A percentile compares a stretch with the other conserved stretches of the same genome.
Evolutionary conservation across 805 yeast species (phyloP).

Genomic region (Jamesozyma rosinii): DNA sequence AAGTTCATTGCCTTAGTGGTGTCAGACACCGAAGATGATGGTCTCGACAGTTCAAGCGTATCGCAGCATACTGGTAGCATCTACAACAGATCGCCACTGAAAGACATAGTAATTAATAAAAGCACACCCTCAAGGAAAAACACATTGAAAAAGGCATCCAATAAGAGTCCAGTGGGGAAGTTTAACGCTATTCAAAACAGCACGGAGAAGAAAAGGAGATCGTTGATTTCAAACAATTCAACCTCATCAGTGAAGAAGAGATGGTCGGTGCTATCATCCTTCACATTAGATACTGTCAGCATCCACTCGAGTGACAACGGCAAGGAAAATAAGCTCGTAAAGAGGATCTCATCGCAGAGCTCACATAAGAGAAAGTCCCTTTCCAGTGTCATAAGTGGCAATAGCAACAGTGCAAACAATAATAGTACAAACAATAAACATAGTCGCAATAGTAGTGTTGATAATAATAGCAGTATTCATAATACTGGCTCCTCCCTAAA

Average conservation of each 20-base stretch:
- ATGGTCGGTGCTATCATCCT: constrained; percentile 25
- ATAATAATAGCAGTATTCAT: neutral
- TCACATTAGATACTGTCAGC: constrained; percentile 11
- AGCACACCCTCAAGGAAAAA: constrained; percentile 4
- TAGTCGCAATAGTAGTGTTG: neutral
- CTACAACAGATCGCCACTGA: neutral
- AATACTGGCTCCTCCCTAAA: constrained; percentile 7
- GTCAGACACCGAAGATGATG: constrained; percentile 24
- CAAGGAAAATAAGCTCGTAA: constrained; percentile 4
- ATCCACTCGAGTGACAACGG: constrained; percentile 2
- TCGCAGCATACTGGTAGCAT: constrained; percentile 4
- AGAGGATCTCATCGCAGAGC: constrained; percentile 11
- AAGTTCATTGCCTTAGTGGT: constrained; percentile 28
- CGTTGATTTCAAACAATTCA: constrained; percentile 24
- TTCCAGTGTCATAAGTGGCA: too few species aligned
- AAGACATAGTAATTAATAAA: neutral
- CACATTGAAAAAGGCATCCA: neutral
- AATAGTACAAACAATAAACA: neutral
- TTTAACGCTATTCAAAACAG: neutral
- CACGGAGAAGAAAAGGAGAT: constrained; percentile 26
- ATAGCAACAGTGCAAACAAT: neutral
- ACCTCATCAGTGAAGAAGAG: constrained; percentile 25
- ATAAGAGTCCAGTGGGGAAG: neutral
- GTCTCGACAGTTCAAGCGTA: neutral
- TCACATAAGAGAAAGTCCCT: constrained; percentile 6